phyloP scores from a whole-genome alignment of 2,329 filamentous ascomycete genomes.

The Immersiporthe knoxdaviesiana region DNA sequence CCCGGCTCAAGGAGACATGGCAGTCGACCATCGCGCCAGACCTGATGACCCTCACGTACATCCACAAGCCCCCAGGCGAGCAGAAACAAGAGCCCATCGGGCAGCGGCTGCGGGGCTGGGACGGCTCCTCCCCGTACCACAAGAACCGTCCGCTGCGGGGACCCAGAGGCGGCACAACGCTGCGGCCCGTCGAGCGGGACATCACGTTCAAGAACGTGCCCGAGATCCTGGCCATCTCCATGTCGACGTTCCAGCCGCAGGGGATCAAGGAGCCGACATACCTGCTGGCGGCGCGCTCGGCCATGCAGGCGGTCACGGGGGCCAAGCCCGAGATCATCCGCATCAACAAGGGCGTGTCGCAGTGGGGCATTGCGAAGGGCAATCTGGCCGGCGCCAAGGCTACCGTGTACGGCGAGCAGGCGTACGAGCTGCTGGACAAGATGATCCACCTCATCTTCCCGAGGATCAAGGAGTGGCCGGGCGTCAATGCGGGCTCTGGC shows the following conservation, averaged over 20 bases:
- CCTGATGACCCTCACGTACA: conserved; percentile 85
- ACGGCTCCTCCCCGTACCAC: conserved; percentile 90
- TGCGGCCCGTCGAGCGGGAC: conserved; percentile 72
- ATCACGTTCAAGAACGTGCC: conserved; percentile 86
- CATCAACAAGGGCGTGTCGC: conserved; percentile 70
- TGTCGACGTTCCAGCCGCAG: conserved; percentile 75
- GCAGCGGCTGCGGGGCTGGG: conserved; percentile 80
- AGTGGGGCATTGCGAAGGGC: conserved; percentile 75
- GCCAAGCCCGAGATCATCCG: conserved; percentile 71
- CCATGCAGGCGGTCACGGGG: conserved; percentile 84
- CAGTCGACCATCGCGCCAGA: conserved; percentile 84
- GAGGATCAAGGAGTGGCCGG: conserved; percentile 94
- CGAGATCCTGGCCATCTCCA: conserved; percentile 75
- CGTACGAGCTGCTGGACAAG: conserved; percentile 90
- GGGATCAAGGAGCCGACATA: conserved; percentile 72
- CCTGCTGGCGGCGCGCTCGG: conserved; percentile 81
- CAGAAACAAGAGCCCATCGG: conserved; percentile 50
- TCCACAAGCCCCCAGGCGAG: conserved; percentile 80
- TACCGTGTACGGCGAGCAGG: conserved; percentile 76
- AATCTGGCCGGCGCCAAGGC: conserved; percentile 76
- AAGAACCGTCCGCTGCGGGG: conserved; percentile 85
- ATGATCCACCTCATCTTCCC: conserved; percentile 88
- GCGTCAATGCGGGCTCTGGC: conserved; percentile 67
- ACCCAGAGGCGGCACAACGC: conserved; percentile 75
- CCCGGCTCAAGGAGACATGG: conserved; percentile 88